These are phyloP conservation scores for Sequoiadendron giganteum DNA, from an alignment of 75 land plant genomes.

Conservation along the genomic window DNA sequence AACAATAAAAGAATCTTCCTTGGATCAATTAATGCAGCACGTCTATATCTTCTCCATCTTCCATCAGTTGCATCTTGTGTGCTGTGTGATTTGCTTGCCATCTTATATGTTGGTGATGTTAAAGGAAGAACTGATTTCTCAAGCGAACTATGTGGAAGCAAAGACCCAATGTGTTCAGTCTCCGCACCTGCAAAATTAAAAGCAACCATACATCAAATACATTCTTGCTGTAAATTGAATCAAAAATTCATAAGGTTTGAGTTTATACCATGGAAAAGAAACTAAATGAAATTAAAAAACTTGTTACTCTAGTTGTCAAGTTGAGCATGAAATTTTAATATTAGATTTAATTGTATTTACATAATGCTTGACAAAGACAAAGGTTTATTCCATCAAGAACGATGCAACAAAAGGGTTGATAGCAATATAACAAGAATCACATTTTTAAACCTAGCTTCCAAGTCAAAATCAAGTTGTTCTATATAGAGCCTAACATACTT, in stretches of 20 bases:
- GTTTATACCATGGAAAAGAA: background rate
- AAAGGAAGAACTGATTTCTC: background rate
- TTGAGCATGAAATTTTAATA: background rate
- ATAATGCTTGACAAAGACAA: background rate
- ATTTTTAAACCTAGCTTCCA: background rate
- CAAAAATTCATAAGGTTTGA: background rate
- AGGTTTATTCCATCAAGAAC: background rate
- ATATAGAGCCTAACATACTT: background rate
- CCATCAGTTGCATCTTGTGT: conserved; percentile 11
- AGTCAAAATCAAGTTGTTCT: background rate
- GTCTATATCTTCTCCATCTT: conserved; percentile 5
- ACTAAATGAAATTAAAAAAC: background rate
- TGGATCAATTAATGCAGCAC: background rate
- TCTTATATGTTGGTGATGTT: conserved; percentile 11
- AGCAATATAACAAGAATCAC: background rate
- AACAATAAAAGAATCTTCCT: conserved; percentile 12
- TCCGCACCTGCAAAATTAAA: conserved; percentile 1
- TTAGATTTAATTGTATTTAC: background rate
- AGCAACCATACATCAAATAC: background rate
- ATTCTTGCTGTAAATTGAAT: background rate
- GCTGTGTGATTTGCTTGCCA: conserved; percentile 5
- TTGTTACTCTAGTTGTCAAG: background rate
- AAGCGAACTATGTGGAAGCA: background rate
- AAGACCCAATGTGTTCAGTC: background rate
- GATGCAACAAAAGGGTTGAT: background rate